Percentiles rank a stretch among this genome's conserved stretches.
Evolutionary conservation across 2,329 filamentous ascomycete genomes (phyloP).

Genomic region (Nemania serpens): DNA sequence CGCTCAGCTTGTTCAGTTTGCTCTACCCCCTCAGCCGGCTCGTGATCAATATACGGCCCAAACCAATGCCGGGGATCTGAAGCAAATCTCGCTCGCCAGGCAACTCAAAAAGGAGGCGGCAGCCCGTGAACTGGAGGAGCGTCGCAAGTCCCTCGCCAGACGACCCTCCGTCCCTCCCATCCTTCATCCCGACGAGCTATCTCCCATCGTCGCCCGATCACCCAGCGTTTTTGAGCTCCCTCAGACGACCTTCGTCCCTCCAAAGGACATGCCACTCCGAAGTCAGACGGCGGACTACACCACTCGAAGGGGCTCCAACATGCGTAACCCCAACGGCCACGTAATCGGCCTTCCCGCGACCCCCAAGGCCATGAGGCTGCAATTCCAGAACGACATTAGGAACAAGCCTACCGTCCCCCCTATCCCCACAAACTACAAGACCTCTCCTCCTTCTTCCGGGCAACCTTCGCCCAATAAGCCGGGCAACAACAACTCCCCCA

Average conservation of each 20-base stretch:
- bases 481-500: slow-evolving; percentile 37
- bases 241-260: slow-evolving; percentile 47
- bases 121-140: slow-evolving; percentile 85
- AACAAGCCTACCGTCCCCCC: slow-evolving; percentile 59
- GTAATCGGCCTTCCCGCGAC: slow-evolving; percentile 85
- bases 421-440: slow-evolving; percentile 55
- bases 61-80: slow-evolving; percentile 58
- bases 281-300: slow-evolving; percentile 68
- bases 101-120: slow-evolving; percentile 73
- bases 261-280: slow-evolving; percentile 56
- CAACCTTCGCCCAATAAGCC: slow-evolving; percentile 43
- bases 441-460: slow-evolving; percentile 47
- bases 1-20: slow-evolving; percentile 28
- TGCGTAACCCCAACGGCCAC: slow-evolving; percentile 50
- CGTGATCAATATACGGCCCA: slow-evolving; percentile 28
- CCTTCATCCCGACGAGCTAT: slow-evolving; percentile 69
- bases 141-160: slow-evolving; percentile 80
- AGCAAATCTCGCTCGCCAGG: slow-evolving; percentile 62
- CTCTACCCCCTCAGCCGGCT: slow-evolving; percentile 26
- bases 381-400: slow-evolving; percentile 64
- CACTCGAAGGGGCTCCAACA: slow-evolving; percentile 54
- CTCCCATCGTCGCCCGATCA: slow-evolving; percentile 43
- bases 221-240: slow-evolving; percentile 49
- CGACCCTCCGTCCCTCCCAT: slow-evolving; percentile 81
- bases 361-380: slow-evolving; percentile 85